These are phyloP conservation scores for Plasmopara viticola DNA, from an alignment of 352 stramenopile species.

Conservation along the genomic window DNA sequence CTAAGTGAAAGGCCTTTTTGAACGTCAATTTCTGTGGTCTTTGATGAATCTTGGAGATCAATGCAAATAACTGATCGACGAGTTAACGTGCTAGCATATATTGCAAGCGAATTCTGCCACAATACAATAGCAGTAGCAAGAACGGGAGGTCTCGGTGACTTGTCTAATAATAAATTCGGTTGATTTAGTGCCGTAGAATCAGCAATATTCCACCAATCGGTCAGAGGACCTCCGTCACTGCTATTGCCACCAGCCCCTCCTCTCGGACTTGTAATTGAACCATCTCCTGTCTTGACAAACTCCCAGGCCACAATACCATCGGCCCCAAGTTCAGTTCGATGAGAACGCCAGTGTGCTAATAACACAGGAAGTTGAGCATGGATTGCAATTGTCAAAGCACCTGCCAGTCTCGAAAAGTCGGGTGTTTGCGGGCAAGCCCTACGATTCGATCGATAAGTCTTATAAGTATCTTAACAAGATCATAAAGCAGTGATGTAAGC, in stretches of 20 bases:
- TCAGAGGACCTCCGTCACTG: conserved; percentile 19
- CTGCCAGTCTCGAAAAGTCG: conserved; percentile 50
- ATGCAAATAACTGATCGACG: conserved; percentile 20
- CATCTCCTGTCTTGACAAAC: conserved; percentile 13
- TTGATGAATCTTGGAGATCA: conserved; percentile 11
- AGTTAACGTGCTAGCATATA: conserved; percentile 21
- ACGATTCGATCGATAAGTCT: conserved; percentile 1
- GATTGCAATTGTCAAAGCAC: conserved; percentile 36
- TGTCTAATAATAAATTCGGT: neutral
- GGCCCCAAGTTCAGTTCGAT: conserved; percentile 13
- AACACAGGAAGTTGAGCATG: conserved; percentile 40
- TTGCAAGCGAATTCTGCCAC: conserved; percentile 25
- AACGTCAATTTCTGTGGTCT: neutral
- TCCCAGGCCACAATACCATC: conserved; percentile 25
- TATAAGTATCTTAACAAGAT: neutral
- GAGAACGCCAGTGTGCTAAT: conserved; percentile 36
- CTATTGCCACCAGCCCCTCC: conserved; percentile 22
- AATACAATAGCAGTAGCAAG: conserved; percentile 13
- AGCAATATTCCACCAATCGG: conserved; percentile 22
- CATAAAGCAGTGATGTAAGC: neutral
- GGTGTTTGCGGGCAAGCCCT: conserved; percentile 35
- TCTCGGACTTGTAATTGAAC: conserved; percentile 20
- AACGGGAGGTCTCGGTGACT: neutral
- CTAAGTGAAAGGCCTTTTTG: conserved; percentile 14
- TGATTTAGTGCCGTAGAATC: conserved; percentile 7